Conservation (phyloP, 192 early-diverging fungal species). For the Linnemannia hyalina region DNA sequence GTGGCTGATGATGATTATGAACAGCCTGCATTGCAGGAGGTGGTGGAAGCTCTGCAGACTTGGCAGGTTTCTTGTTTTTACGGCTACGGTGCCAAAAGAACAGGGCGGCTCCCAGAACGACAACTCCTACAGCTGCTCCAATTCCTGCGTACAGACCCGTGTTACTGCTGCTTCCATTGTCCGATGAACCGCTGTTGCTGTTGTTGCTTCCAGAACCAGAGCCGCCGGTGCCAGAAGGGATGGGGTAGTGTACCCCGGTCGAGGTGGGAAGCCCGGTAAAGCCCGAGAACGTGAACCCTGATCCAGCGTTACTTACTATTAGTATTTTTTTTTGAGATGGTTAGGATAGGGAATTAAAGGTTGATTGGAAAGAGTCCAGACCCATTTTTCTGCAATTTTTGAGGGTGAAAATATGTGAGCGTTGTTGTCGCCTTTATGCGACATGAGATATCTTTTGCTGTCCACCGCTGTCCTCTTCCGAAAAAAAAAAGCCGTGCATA, state of each 20-base stretch:
- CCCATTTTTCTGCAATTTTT: neutral
- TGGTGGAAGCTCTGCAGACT: neutral
- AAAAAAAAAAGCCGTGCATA: neutral
- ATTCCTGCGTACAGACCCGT: conserved; percentile 40
- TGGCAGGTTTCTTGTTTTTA: conserved; percentile 5
- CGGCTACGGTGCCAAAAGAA: conserved; percentile 33
- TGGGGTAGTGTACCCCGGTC: neutral
- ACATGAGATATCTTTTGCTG: neutral
- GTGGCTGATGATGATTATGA: neutral
- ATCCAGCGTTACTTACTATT: neutral
- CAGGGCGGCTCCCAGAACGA: conserved; percentile 19
- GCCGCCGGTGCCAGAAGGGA: neutral
- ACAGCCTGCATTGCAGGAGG: conserved; percentile 10
- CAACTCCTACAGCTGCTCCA: conserved; percentile 21
- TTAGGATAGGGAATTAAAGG: neutral
- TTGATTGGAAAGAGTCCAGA: neutral
- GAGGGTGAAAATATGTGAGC: neutral
- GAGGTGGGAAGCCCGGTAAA: neutral
- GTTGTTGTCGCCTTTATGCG: neutral
- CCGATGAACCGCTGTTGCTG: neutral
- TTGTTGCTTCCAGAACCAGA: neutral
- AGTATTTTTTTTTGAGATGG: neutral
- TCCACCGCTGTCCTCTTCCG: neutral
- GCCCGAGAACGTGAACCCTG: neutral
- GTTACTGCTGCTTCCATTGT: conserved; percentile 8